Percentiles rank a stretch among this genome's conserved stretches.
These are phyloP conservation scores for Rhodotorula sp. DNA, from an alignment of 1,284 basidiomycete genomes.

Conservation along the genomic window DNA sequence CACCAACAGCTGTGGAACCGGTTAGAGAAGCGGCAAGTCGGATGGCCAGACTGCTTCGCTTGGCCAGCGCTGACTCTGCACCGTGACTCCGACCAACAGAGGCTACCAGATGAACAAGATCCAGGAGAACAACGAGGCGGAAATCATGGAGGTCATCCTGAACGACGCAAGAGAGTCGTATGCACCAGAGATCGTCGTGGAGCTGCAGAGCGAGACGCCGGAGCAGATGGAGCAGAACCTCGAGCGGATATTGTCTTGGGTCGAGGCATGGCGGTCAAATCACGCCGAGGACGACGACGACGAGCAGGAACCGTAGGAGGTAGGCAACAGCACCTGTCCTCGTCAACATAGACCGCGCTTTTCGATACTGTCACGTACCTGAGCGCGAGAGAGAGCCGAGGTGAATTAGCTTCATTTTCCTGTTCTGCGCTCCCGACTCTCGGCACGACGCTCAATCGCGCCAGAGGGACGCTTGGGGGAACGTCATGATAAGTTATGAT, in stretches of 20 bases:
- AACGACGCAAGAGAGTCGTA: constrained; percentile 88
- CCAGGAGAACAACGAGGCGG: constrained; percentile 96
- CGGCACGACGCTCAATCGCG: too few relatives aligned
- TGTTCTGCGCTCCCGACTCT: too few relatives aligned
- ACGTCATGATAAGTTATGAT: not conserved
- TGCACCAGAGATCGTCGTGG: constrained; percentile 77
- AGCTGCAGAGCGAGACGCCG: constrained; percentile 72
- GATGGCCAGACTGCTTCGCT: too few relatives aligned
- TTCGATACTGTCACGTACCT: too few relatives aligned
- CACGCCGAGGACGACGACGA: constrained; percentile 10
- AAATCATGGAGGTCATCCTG: constrained; percentile 92
- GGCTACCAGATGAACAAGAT: constrained; percentile 89
- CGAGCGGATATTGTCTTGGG: constrained; percentile 76
- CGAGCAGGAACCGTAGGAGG: constrained; percentile 9
- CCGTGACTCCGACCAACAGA: constrained; percentile 53
- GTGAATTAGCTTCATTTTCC: too few relatives aligned
- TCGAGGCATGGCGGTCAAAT: constrained; percentile 27
- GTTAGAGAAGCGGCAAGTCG: constrained; percentile 78
- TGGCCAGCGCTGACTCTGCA: too few relatives aligned
- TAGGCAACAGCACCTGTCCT: not conserved
- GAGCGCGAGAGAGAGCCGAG: too few relatives aligned
- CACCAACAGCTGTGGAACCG: constrained; percentile 88
- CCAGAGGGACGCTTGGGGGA: too few relatives aligned
- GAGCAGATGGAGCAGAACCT: constrained; percentile 86
- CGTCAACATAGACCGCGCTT: not conserved